These are phyloP conservation scores for Lycium barbarum DNA, from an alignment of 257 asterid species.

Conservation along the genomic window DNA sequence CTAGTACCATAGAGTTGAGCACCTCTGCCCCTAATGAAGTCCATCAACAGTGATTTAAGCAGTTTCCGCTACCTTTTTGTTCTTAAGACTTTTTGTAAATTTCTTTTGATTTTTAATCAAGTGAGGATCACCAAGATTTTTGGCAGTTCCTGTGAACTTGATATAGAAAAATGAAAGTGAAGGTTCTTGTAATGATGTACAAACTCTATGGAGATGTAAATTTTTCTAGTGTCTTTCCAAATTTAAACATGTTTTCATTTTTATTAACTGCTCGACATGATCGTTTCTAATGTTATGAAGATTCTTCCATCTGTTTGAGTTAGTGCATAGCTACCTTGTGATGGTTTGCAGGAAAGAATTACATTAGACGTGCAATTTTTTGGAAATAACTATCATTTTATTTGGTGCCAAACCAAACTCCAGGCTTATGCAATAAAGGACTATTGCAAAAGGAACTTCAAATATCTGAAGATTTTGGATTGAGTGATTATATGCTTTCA, in stretches of 20 bases:
- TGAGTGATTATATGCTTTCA: neutral
- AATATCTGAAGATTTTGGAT: neutral
- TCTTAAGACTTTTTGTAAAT: neutral
- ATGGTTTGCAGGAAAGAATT: neutral
- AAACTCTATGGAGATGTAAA: neutral
- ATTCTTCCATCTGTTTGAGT: neutral
- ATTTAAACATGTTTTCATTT: neutral
- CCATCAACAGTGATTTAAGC: neutral
- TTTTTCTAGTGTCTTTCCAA: neutral
- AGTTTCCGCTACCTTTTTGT: neutral
- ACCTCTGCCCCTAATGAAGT: conserved; percentile 16
- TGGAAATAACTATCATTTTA: neutral
- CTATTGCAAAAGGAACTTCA: neutral
- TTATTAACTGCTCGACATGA: neutral
- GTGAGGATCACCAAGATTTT: conserved; percentile 39
- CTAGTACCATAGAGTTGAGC: conserved; percentile 28
- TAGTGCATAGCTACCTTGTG: neutral
- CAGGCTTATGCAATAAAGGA: neutral
- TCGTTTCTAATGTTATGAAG: neutral
- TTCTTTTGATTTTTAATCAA: conserved; percentile 32
- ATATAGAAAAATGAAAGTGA: conserved; percentile 23
- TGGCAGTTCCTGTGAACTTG: conserved; percentile 51
- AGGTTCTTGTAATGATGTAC: neutral
- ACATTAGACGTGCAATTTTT: neutral
- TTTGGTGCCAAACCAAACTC: neutral